phyloP scores from a whole-genome alignment of 768 basidiomycete genomes.

The Psilocybe cubensis region DNA sequence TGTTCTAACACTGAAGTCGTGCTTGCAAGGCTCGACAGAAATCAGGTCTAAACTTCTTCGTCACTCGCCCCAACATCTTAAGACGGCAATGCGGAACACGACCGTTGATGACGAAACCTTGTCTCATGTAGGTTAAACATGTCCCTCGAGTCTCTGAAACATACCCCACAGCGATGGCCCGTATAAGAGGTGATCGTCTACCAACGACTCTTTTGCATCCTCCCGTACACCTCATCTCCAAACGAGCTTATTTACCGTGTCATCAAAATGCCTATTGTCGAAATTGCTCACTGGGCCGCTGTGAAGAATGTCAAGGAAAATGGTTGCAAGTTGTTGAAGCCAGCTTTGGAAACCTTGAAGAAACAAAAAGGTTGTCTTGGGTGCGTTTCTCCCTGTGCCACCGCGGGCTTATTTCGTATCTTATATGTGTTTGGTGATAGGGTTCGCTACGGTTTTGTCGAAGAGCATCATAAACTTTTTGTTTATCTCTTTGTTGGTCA shows the following conservation, averaged over 20 bases:
- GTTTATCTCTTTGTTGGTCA: constrained; percentile 14
- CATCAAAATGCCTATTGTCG: constrained; percentile 9
- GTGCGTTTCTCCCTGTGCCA: neutral
- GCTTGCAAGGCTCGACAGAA: too few relatives aligned
- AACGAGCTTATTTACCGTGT: too few relatives aligned
- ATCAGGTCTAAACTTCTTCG: too few relatives aligned
- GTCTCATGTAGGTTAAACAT: too few relatives aligned
- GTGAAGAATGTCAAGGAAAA: neutral
- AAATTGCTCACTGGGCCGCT: constrained; percentile 1
- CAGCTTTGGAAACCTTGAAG: constrained; percentile 7
- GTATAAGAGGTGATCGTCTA: neutral
- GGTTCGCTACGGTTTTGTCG: constrained; percentile 12
- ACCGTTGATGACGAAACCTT: too few relatives aligned
- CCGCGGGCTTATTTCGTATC: neutral
- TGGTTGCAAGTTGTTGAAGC: neutral
- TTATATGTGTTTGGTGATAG: neutral
- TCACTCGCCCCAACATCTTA: too few relatives aligned
- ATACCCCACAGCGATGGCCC: neutral
- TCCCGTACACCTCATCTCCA: too few relatives aligned
- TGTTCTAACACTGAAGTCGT: too few relatives aligned
- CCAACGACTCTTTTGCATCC: neutral
- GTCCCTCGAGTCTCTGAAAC: neutral
- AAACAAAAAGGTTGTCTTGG: constrained; percentile 7
- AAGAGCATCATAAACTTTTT: constrained; percentile 11
- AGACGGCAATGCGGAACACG: too few relatives aligned